Conservation (phyloP, 2,329 filamentous ascomycete genomes). For the Pseudocercospora musae region DNA sequence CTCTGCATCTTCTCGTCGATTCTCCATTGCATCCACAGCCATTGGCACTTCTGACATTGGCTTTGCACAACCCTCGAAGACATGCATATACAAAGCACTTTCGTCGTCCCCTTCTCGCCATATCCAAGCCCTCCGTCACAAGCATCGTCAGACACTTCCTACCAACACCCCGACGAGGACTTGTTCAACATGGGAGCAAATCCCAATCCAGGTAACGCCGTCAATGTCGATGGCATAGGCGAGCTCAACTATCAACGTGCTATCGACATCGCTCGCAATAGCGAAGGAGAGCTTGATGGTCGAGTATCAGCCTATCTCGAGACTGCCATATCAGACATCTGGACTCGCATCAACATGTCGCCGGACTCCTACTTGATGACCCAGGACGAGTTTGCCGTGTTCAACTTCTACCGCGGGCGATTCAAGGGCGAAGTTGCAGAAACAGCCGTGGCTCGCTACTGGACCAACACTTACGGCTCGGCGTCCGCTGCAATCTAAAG, state of each 20-base stretch:
- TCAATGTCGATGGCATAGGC: slow-evolving; percentile 35
- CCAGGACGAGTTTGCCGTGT: slow-evolving; percentile 75
- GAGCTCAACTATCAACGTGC: slow-evolving; percentile 60
- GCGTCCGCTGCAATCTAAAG: slow-evolving; percentile 8
- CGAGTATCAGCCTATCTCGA: slow-evolving; percentile 65
- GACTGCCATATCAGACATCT: slow-evolving; percentile 60
- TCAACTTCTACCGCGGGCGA: slow-evolving; percentile 76
- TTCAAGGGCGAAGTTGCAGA: slow-evolving; percentile 56
- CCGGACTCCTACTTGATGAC: slow-evolving; percentile 71
- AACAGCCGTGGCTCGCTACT: slow-evolving; percentile 55
- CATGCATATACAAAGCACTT: slow-evolving; percentile 21
- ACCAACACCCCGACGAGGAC: slow-evolving; percentile 17
- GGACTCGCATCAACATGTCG: slow-evolving; percentile 62
- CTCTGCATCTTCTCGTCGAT: slow-evolving; percentile 18
- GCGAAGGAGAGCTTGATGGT: slow-evolving; percentile 63
- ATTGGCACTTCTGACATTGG: slow-evolving; percentile 8
- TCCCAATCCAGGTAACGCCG: slow-evolving; percentile 32
- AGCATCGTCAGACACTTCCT: slow-evolving; percentile 18
- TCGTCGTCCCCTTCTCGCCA: slow-evolving; percentile 21
- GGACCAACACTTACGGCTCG: slow-evolving; percentile 43
- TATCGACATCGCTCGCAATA: slow-evolving; percentile 72
- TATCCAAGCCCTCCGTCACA: slow-evolving; percentile 31
- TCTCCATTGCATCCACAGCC: slow-evolving; percentile 8
- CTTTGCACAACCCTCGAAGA: slow-evolving; percentile 9
- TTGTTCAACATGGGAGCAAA: slow-evolving; percentile 41